Evolutionary conservation across 1,284 basidiomycete species (phyloP).

Genomic region (Blastosporella zonata): DNA sequence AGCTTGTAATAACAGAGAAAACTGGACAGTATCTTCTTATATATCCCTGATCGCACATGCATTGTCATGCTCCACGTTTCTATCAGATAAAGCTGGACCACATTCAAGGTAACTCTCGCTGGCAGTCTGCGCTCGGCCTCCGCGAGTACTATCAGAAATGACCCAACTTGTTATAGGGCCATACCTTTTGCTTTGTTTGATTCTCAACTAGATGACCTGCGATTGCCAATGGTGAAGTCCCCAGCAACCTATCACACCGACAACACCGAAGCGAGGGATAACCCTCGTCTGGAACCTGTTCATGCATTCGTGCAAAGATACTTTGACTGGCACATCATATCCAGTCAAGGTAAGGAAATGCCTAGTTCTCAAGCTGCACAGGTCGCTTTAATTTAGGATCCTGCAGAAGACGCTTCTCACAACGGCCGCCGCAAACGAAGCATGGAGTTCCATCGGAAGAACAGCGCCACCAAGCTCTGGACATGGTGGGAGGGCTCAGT

Average conservation of each 20-base stretch:
- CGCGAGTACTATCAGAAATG: not conserved
- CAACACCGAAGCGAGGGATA: constrained; percentile 21
- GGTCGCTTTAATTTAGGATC: not conserved
- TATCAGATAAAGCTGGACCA: constrained; percentile 6
- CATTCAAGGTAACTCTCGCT: constrained; percentile 9
- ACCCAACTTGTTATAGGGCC: constrained; percentile 16
- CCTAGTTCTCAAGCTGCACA: not conserved
- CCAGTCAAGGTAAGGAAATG: constrained; percentile 28
- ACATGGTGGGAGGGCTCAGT: constrained; percentile 20
- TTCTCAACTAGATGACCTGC: constrained; percentile 50
- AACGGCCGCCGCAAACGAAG: constrained; percentile 11
- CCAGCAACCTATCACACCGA: constrained; percentile 21
- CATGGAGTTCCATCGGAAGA: constrained; percentile 14
- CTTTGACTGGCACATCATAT: constrained; percentile 42
- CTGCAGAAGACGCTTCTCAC: constrained; percentile 7
- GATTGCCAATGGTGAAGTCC: constrained; percentile 49
- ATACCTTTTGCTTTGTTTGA: constrained; percentile 57
- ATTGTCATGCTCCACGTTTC: constrained; percentile 16
- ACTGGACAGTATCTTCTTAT: constrained; percentile 25
- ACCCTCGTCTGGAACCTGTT: constrained; percentile 27
- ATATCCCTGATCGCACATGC: constrained; percentile 21
- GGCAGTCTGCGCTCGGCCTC: not conserved
- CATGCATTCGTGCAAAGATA: constrained; percentile 37
- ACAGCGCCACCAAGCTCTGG: constrained; percentile 11
- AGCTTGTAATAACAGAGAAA: constrained; percentile 9